Conservation (phyloP, 164 flowering plant genomes). For the Magnolia officinalis region DNA sequence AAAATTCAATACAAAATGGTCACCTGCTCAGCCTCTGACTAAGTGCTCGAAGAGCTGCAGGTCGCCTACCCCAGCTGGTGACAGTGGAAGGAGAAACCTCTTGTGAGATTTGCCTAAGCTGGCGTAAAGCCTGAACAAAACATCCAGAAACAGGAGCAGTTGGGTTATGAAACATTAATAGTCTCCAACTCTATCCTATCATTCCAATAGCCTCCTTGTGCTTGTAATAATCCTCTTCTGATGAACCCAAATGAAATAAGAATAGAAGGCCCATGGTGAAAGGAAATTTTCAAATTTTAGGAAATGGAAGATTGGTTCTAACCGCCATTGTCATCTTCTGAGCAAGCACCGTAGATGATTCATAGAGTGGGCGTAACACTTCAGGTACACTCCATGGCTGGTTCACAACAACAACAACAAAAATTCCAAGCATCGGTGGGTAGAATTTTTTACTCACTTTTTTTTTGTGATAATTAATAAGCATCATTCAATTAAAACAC, state of each 20-base stretch:
- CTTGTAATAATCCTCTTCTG: no score
- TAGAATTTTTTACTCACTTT: no score
- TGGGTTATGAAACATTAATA: background rate
- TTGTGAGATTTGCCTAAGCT: conserved; percentile 79
- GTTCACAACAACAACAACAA: background rate
- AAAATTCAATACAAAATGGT: background rate
- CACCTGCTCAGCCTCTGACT: conserved; percentile 90
- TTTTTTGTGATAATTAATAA: background rate
- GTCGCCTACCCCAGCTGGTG: conserved; percentile 72
- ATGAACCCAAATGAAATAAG: no score
- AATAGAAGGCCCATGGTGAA: no score
- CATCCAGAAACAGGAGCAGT: background rate
- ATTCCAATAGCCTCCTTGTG: no score
- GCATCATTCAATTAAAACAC: background rate
- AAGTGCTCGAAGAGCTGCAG: conserved; percentile 78
- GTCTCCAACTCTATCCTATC: background rate
- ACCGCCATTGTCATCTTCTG: conserved; percentile 92
- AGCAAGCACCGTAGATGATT: conserved; percentile 83
- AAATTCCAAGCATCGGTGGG: background rate
- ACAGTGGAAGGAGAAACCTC: conserved; percentile 68
- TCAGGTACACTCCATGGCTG: conserved; percentile 97
- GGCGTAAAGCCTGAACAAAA: conserved; percentile 74
- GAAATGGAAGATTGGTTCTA: conserved; percentile 1
- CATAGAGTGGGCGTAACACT: conserved; percentile 90
- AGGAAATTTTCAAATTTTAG: background rate